Evolutionary conservation across 1,284 basidiomycete genomes (phyloP).

Genomic region (Pyrrhoderma lamaoense): DNA sequence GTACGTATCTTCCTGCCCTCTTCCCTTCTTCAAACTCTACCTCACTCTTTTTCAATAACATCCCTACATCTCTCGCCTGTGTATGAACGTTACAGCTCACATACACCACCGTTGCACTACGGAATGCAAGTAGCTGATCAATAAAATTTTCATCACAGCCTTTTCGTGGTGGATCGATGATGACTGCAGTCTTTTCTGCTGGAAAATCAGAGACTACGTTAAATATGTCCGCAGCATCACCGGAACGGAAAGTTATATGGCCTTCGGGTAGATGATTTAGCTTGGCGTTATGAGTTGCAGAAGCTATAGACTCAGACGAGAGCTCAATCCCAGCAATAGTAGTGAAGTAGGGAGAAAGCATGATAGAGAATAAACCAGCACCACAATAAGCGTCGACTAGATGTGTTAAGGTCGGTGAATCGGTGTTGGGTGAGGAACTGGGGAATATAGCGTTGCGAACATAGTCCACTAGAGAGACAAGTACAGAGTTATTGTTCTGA

Average conservation of each 20-base stretch:
- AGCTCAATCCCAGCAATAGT: slow-evolving; percentile 90
- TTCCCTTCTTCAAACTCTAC: slow-evolving; percentile 26
- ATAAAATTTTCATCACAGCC: slow-evolving; percentile 84
- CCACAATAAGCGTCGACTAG: slow-evolving; percentile 92
- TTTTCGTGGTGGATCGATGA: slow-evolving; percentile 87
- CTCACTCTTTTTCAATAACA: slow-evolving; percentile 47
- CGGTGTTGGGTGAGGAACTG: slow-evolving; percentile 16
- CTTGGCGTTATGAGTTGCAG: slow-evolving; percentile 73
- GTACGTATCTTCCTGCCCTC: slow-evolving; percentile 45
- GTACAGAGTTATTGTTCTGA: slow-evolving; percentile 96
- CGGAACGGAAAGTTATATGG: slow-evolving; percentile 53
- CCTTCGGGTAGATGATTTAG: slow-evolving; percentile 57
- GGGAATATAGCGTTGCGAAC: slow-evolving; percentile 71
- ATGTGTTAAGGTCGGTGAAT: slow-evolving; percentile 51
- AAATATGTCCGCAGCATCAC: slow-evolving; percentile 69
- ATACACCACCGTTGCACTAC: slow-evolving; percentile 72
- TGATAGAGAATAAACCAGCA: slow-evolving; percentile 87
- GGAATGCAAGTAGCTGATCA: slow-evolving; percentile 68
- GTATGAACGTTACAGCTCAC: slow-evolving; percentile 93
- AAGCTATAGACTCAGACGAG: slow-evolving; percentile 67
- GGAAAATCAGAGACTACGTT: slow-evolving; percentile 61
- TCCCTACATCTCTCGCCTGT: slow-evolving; percentile 79
- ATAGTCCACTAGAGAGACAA: slow-evolving; percentile 77
- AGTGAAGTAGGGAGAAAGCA: slow-evolving; percentile 72
- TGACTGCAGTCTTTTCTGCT: slow-evolving; percentile 56